Evolutionary conservation across 2,329 filamentous ascomycete genomes (phyloP), one percentile per base, ranked within the genome.

Genomic region (Teratosphaeriaceae sp.): DNA sequence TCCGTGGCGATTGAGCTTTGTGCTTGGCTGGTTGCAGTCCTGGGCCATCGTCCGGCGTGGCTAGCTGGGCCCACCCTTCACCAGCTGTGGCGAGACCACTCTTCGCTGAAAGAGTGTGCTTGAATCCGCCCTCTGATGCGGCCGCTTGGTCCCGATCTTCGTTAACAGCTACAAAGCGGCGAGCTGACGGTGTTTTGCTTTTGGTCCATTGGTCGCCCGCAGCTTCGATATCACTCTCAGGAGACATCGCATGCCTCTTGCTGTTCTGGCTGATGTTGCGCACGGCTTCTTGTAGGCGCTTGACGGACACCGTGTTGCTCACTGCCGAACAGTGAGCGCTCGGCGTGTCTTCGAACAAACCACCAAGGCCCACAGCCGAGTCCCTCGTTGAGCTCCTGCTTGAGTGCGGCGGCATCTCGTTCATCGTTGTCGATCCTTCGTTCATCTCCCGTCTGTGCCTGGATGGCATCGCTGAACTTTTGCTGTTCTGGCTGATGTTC

Each of bases 401-500:
- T n/a, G n/a, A n/a, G n/a, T n/a, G n/a, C n/a, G n/a, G n/a, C n/a
- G n/a, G n/a, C n/a, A n/a, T n/a, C n/a, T n/a, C n/a, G n/a, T n/a
- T n/a, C n/a, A n/a, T n/a, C n/a, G n/a, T n/a, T n/a, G n/a, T n/a
- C n/a, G n/a, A n/a, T n/a, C n/a, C n/a, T n/a, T n/a, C n/a, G n/a
- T n/a, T n/a, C n/a, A n/a, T n/a, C 30, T 11, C 9, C 30, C 8
- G 30, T 34, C 9, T 15, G 11, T 15, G 23, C 15, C 11, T 13
- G 11, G 22, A 37, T 34, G 27, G 31, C 5, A 26, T 38, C 3
- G 8, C 13, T 18, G 27, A 27, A 6, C 15, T 37, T 16, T 26
- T 21, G 31, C 40, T 47, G 29, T 41, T 47, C 27, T 31, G 19
- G 16, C 22, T 44, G 37, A 43, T 47, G n/a, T n/a, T 26, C 27